Evolutionary conservation across 352 stramenopile species (phyloP).

Genomic region (Phytophthora foliorum): DNA sequence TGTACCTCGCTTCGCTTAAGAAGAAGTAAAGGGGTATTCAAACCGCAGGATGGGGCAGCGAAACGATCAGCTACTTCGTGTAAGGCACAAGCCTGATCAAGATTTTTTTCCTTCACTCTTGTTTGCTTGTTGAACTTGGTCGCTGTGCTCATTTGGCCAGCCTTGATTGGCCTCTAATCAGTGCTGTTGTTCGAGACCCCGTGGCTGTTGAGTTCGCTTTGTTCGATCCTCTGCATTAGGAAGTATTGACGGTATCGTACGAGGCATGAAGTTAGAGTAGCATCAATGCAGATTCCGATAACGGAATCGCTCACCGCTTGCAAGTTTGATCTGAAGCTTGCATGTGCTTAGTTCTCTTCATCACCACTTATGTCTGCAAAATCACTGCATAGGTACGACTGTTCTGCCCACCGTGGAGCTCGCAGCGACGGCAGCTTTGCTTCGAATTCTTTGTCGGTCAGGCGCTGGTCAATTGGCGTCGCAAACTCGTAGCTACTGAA

Average conservation of each 20-base stretch:
- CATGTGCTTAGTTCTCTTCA: not conserved
- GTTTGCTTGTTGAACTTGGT: not conserved
- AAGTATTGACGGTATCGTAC: no score
- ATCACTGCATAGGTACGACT: constrained; percentile 7
- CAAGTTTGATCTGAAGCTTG: not conserved
- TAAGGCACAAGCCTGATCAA: no score
- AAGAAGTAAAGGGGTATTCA: constrained; percentile 43
- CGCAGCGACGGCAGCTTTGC: constrained; percentile 6
- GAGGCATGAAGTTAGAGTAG: no score
- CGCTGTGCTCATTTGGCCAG: no score
- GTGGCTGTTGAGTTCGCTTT: no score
- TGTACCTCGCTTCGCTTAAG: constrained; percentile 86
- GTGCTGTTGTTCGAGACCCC: no score
- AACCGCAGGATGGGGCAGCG: not conserved
- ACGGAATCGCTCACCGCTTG: no score
- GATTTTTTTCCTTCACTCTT: not conserved
- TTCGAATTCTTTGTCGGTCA: constrained; percentile 20
- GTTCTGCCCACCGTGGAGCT: constrained; percentile 16
- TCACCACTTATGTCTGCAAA: not conserved
- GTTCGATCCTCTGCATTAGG: no score
- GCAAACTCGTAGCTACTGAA: constrained; percentile 26
- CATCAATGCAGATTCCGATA: no score
- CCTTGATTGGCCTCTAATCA: no score
- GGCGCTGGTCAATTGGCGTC: constrained; percentile 16
- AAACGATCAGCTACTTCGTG: not conserved